Percentiles rank a stretch among this genome's conserved stretches.
phyloP scores from a whole-genome alignment of 225 moss, liverwort and hornwort genomes.

The Polytrichum formosum region DNA sequence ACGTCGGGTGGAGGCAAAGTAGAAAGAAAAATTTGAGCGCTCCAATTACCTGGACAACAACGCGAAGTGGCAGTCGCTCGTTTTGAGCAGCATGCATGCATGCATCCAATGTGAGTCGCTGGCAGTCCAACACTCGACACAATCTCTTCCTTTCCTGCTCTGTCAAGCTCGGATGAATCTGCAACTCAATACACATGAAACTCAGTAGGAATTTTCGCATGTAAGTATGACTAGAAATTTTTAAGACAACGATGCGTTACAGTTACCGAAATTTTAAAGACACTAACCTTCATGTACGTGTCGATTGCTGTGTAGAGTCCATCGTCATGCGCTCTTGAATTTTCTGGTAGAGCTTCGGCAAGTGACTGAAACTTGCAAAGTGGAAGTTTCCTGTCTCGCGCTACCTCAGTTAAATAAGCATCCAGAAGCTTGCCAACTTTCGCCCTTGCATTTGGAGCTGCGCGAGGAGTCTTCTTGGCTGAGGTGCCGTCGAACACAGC shows the following conservation, averaged over 20 bases:
- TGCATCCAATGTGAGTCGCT: slow-evolving; percentile 72
- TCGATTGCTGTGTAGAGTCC: slow-evolving; percentile 86
- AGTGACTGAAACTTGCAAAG: slow-evolving; percentile 66
- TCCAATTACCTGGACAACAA: slow-evolving; percentile 61
- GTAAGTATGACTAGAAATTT: neutral
- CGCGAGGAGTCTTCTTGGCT: slow-evolving; percentile 16
- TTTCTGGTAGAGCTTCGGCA: slow-evolving; percentile 74
- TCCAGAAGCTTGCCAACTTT: slow-evolving; percentile 78
- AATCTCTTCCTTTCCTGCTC: slow-evolving; percentile 77
- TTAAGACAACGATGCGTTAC: neutral
- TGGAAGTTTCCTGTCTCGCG: slow-evolving; percentile 69
- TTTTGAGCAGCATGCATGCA: slow-evolving; percentile 89
- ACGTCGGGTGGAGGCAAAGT: too few relatives aligned
- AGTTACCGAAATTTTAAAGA: neutral
- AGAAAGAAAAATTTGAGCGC: too few relatives aligned
- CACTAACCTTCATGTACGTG: slow-evolving; percentile 77
- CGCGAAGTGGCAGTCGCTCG: slow-evolving; percentile 78
- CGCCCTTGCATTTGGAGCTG: slow-evolving; percentile 29
- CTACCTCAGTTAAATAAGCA: slow-evolving; percentile 78
- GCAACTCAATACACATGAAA: slow-evolving; percentile 4
- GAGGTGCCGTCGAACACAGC: slow-evolving; percentile 23
- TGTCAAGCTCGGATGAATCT: slow-evolving; percentile 62
- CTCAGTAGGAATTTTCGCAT: neutral
- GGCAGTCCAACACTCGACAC: slow-evolving; percentile 71
- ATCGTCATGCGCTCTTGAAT: slow-evolving; percentile 67